A percentile compares a stretch with the other conserved stretches of the same genome.
phyloP scores from a whole-genome alignment of 2,329 filamentous ascomycete genomes.

The Diaporthe vaccinii region DNA sequence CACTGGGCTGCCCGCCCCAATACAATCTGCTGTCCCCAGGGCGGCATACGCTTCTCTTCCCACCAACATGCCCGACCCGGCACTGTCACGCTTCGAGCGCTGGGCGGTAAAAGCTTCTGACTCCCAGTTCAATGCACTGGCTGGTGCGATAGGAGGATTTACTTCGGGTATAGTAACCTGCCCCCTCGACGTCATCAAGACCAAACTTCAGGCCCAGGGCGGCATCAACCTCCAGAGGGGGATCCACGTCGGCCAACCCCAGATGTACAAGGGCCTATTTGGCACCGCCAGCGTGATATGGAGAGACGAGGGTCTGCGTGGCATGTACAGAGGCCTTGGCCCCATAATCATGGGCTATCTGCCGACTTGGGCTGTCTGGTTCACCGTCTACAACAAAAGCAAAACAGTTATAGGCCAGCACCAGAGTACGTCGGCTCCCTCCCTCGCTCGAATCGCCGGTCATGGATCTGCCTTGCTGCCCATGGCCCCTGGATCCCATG shows the following conservation, averaged over 20 bases:
- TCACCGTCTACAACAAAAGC: conserved; percentile 94
- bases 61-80: conserved; percentile 47
- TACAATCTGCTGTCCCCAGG: conserved; percentile 24
- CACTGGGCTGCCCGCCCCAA: conserved; percentile 28
- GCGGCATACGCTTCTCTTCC: conserved; percentile 38
- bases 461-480: background rate
- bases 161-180: conserved; percentile 96
- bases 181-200: conserved; percentile 98
- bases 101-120: conserved; percentile 71
- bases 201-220: conserved; percentile 95
- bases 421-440: conserved; percentile 64
- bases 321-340: conserved; percentile 92
- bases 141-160: conserved; percentile 90
- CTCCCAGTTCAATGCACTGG: conserved; percentile 82
- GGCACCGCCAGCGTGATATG: conserved; percentile 91
- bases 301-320: conserved; percentile 87
- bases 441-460: background rate
- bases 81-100: conserved; percentile 63
- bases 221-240: conserved; percentile 74
- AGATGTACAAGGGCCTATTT: conserved; percentile 86
- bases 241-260: conserved; percentile 62
- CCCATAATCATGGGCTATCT: conserved; percentile 96
- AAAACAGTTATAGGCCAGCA: conserved; percentile 79
- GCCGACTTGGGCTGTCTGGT: conserved; percentile 98
- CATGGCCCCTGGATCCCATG: conserved; percentile 36